Conservation (phyloP, 169 alveolate genomes). For the Blepharisma undulans region DNA sequence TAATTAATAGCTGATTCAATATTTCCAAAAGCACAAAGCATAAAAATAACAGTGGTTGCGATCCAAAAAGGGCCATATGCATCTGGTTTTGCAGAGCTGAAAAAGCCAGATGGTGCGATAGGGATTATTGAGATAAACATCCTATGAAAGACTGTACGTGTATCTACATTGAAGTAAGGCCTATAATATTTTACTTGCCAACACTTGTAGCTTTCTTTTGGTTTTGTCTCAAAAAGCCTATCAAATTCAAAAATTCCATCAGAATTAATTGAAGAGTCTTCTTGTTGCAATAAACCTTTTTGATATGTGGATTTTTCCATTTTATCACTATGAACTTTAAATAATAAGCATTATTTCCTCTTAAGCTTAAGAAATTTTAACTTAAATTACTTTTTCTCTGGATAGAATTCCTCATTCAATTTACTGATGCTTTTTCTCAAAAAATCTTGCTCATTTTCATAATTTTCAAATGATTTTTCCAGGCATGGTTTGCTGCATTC, state of each 20-base stretch:
- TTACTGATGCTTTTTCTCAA: background rate
- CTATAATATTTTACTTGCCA: background rate
- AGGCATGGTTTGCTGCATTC: background rate
- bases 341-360: background rate
- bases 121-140: background rate
- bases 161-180: background rate
- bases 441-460: background rate
- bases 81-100: background rate
- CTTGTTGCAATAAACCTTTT: background rate
- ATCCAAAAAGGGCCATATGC: conserved; percentile 1
- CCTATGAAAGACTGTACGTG: background rate
- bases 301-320: background rate
- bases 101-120: background rate
- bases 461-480: background rate
- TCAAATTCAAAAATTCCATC: background rate
- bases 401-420: background rate
- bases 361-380: background rate
- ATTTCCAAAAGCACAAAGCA: background rate
- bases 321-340: background rate
- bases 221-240: background rate
- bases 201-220: background rate
- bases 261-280: background rate
- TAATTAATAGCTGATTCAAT: background rate
- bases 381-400: background rate
- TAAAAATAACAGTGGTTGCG: background rate